phyloP scores from a whole-genome alignment of 2,329 filamentous ascomycete genomes.

The Fusarium bactridioides region DNA sequence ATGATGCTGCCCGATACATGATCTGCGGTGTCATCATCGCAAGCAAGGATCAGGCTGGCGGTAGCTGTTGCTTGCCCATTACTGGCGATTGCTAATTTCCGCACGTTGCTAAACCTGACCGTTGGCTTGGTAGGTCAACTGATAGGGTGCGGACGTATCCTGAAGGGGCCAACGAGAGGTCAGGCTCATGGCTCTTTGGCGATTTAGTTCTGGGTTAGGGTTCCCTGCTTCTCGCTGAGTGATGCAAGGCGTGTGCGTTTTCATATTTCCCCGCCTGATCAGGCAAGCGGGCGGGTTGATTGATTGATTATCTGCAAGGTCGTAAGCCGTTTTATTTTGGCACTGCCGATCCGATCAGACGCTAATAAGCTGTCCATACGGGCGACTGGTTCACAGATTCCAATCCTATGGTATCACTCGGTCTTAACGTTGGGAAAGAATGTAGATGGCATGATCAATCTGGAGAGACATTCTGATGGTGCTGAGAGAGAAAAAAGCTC shows the following conservation, averaged over 20 bases:
- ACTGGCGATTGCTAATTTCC: neutral
- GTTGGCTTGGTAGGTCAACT: neutral
- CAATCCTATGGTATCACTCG: neutral
- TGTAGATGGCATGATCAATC: neutral
- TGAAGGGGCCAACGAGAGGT: neutral
- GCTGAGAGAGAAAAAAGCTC: neutral
- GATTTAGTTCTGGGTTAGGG: neutral
- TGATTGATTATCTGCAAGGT: constrained; percentile 18
- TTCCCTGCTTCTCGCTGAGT: neutral
- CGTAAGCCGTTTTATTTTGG: constrained; percentile 24
- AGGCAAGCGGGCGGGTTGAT: neutral
- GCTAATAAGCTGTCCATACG: neutral
- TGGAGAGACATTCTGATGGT: neutral
- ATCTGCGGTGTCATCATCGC: constrained; percentile 27
- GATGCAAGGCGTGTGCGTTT: constrained; percentile 14
- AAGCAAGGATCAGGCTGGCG: neutral
- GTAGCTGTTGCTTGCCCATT: neutral
- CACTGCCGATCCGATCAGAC: constrained; percentile 36
- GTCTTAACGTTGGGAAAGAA: neutral
- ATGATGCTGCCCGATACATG: constrained; percentile 25
- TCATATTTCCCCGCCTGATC: constrained; percentile 21
- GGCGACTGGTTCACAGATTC: neutral
- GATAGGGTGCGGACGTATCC: neutral
- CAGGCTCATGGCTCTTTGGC: neutral
- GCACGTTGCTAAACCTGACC: neutral